Evolutionary conservation across 2,329 filamentous ascomycete species (phyloP).

Genomic region (Fusarium sp.): DNA sequence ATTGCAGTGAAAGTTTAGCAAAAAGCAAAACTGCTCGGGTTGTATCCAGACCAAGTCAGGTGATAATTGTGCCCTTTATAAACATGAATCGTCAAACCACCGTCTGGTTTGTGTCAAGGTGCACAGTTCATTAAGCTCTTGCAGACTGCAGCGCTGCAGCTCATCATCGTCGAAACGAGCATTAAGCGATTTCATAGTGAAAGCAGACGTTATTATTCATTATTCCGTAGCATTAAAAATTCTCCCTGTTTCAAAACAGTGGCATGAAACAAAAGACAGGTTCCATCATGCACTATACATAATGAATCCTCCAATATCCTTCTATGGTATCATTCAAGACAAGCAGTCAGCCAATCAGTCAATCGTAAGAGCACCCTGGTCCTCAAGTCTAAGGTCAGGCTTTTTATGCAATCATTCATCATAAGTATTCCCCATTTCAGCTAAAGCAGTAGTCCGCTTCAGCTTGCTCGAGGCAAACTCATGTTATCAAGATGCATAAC

Average conservation of each 20-base stretch:
- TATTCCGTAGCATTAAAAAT: not conserved
- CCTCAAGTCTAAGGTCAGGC: not conserved
- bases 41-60: too few relatives aligned
- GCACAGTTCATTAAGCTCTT: too few relatives aligned
- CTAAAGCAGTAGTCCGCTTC: too few relatives aligned
- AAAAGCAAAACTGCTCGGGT: too few relatives aligned
- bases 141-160: too few relatives aligned
- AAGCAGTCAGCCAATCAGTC: not conserved
- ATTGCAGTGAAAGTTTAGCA: too few relatives aligned
- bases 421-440: not conserved
- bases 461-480: not conserved
- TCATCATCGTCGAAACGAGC: too few relatives aligned
- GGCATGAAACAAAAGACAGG: not conserved
- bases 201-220: slow-evolving; percentile 7
- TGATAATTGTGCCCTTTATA: too few relatives aligned
- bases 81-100: too few relatives aligned
- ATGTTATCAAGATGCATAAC: too few relatives aligned
- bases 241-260: not conserved
- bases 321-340: slow-evolving; percentile 26
- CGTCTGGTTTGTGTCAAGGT: too few relatives aligned
- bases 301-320: not conserved
- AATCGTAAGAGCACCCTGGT: not conserved
- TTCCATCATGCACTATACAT: not conserved
- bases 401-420: not conserved
- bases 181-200: too few relatives aligned